Base-by-base conservation (phyloP, 495 filamentous ascomycete genomes). In the Thermothielavioides terrestris region DNA sequence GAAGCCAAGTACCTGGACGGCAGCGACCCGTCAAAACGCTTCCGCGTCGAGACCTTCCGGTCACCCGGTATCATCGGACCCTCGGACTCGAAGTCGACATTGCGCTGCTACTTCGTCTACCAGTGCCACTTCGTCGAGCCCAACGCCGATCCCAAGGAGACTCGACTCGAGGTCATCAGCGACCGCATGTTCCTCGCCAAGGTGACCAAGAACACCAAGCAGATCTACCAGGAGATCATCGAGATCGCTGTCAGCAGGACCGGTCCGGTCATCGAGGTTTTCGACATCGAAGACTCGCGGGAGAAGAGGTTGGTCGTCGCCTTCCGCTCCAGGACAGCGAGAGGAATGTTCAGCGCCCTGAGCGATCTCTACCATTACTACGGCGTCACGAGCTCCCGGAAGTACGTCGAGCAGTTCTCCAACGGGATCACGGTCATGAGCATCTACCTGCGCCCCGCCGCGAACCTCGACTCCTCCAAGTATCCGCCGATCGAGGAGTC, bases 281-380 rank as follows among this genome's bases (percentile, higher is more conserved):
- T 89, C 63, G 94, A 97, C 64, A 89, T 98, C 45, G 88, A 96
- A 58, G 83, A 80, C 45, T 86, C 84, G 36, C 78, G 82, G 42
- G 94, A 97, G 73, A 95, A 94, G 77, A 70, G 92, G 57, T 73
- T 98, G 49, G 89, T 98, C 50, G 81, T 97, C 60, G 94, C 89
- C 30, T 96, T 95, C 72, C 88, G 88, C 39, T 85, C 90, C 53
- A 81, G 90, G 42, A 95, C 91, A 8, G 94, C 92, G 20, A 78
- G 89, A 67, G 94, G 92, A 32, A 70, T 98, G 57, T 98, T 98
- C 74, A 95, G 89, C 55, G 89, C 92, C 20, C 68, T 98, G 47
- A 94, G 88, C 51, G 94, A 97, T 66, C 74, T 98, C 20, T 98
- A 98, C 68, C 92, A 98, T 71, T 96, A 95, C 76, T 97, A 98